phyloP scores from a whole-genome alignment of 2,329 filamentous ascomycete species.

The Neurospora sp. region DNA sequence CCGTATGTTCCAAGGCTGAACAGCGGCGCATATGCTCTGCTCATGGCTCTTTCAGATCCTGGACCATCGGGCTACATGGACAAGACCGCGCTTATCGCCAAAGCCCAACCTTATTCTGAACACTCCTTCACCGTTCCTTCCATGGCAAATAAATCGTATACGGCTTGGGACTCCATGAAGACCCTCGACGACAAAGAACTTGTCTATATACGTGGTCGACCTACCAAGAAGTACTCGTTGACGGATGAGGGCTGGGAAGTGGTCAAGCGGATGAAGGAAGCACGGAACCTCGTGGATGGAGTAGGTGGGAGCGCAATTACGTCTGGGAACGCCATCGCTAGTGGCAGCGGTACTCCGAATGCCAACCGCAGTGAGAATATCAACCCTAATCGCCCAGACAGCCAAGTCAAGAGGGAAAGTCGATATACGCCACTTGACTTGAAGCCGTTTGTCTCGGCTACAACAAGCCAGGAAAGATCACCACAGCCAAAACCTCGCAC shows the following conservation, averaged over 20 bases:
- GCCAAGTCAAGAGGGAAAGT: background rate
- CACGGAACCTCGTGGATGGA: background rate
- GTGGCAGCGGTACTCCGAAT: background rate
- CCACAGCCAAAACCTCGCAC: background rate
- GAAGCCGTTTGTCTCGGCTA: background rate
- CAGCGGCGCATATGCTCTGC: slow-evolving; percentile 65
- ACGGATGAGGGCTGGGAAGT: slow-evolving; percentile 74
- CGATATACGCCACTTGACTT: background rate
- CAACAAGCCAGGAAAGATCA: background rate
- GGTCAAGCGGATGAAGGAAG: slow-evolving; percentile 50
- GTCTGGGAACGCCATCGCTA: background rate
- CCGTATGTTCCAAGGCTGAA: slow-evolving; percentile 62
- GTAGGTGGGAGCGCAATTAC: background rate
- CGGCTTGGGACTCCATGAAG: slow-evolving; percentile 77
- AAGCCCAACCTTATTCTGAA: slow-evolving; percentile 63
- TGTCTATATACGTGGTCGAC: slow-evolving; percentile 60
- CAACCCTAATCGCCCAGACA: slow-evolving; percentile 2
- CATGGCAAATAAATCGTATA: slow-evolving; percentile 61
- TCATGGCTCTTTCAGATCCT: slow-evolving; percentile 54
- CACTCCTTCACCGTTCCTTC: slow-evolving; percentile 59
- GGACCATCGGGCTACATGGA: slow-evolving; percentile 49
- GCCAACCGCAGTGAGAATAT: background rate
- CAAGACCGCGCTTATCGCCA: slow-evolving; percentile 57
- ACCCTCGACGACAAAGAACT: slow-evolving; percentile 63
- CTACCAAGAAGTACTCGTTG: slow-evolving; percentile 56